A percentile compares a stretch with the other conserved stretches of the same genome.
These are phyloP conservation scores for Cucurbita argyrosperma DNA, from an alignment of 306 rosid genomes.

Conservation along the genomic window DNA sequence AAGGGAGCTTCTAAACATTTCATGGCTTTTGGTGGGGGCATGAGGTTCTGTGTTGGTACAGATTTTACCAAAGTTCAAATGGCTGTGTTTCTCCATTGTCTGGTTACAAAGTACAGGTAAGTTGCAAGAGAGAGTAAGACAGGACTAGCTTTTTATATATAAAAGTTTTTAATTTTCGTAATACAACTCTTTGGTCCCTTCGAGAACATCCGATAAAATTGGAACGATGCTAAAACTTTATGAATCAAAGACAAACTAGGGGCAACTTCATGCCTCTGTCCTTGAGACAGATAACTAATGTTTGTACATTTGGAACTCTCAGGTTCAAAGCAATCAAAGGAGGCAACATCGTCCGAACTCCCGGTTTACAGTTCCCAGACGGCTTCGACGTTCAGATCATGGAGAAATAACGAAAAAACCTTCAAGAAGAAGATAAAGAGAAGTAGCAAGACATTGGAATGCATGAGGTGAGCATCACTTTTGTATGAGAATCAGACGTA, in stretches of 20 bases:
- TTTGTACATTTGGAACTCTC: constrained; percentile 3
- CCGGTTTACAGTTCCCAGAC: constrained; percentile 64
- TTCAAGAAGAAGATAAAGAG: not conserved
- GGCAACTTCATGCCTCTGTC: not conserved
- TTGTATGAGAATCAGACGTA: not conserved
- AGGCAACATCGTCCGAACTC: constrained; percentile 21
- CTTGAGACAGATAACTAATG: not conserved
- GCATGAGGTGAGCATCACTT: not conserved
- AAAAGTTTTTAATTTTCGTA: not conserved
- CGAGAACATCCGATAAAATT: not conserved
- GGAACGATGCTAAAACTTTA: not conserved
- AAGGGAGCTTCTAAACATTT: constrained; percentile 58
- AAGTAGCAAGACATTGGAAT: not conserved
- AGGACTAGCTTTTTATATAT: not conserved
- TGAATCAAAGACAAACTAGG: not conserved
- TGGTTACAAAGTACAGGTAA: constrained; percentile 78
- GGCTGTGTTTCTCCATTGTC: constrained; percentile 84
- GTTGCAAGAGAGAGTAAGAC: not conserved
- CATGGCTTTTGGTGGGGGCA: constrained; percentile 99
- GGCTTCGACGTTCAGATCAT: constrained; percentile 51
- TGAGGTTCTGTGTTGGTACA: constrained; percentile 96
- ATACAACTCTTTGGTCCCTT: not conserved
- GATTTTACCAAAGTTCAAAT: constrained; percentile 87
- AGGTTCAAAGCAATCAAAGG: constrained; percentile 23
- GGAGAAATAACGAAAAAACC: constrained; percentile 13